A percentile compares a stretch with the other conserved stretches of the same genome.
phyloP scores from a whole-genome alignment of 352 stramenopile species.

The Globisporangium apiculatum region DNA sequence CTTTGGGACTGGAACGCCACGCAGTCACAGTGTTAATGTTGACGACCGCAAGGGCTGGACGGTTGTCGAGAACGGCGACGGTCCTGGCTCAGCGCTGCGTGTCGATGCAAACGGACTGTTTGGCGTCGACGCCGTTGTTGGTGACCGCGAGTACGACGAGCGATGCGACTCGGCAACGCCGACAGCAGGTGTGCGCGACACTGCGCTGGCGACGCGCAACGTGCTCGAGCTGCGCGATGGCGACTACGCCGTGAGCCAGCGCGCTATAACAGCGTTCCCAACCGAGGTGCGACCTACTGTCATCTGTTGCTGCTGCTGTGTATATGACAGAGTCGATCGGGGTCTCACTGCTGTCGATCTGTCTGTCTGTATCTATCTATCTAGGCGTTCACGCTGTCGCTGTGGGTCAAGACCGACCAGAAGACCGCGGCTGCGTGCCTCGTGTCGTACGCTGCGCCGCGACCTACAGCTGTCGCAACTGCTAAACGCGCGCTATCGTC shows the following conservation, averaged over 20 bases:
- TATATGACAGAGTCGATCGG: neutral
- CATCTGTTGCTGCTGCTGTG: too few species aligned
- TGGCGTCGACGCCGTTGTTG: slow-evolving; percentile 48
- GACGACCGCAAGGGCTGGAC: slow-evolving; percentile 21
- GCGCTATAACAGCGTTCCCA: slow-evolving; percentile 29
- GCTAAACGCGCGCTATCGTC: neutral
- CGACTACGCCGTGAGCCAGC: slow-evolving; percentile 35
- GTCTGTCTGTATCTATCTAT: too few species aligned
- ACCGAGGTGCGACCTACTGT: slow-evolving; percentile 19
- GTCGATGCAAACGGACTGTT: slow-evolving; percentile 51
- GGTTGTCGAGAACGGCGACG: slow-evolving; percentile 45
- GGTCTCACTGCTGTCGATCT: too few species aligned
- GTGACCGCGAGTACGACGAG: slow-evolving; percentile 56
- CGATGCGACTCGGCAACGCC: slow-evolving; percentile 53
- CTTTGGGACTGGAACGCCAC: too few species aligned
- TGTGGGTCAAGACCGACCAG: slow-evolving; percentile 53
- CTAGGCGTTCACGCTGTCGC: slow-evolving; percentile 44
- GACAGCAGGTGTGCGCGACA: slow-evolving; percentile 29
- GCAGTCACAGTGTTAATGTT: neutral
- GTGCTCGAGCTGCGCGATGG: slow-evolving; percentile 28
- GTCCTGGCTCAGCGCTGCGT: slow-evolving; percentile 15
- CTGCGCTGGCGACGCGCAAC: slow-evolving; percentile 16
- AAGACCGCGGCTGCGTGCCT: slow-evolving; percentile 26
- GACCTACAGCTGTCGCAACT: too few species aligned
- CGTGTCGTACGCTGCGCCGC: slow-evolving; percentile 29